A percentile compares a stretch with the other conserved stretches of the same genome.
These are phyloP conservation scores for Tolypocladium paradoxum DNA, from an alignment of 2,329 filamentous ascomycete species.

Conservation along the genomic window DNA sequence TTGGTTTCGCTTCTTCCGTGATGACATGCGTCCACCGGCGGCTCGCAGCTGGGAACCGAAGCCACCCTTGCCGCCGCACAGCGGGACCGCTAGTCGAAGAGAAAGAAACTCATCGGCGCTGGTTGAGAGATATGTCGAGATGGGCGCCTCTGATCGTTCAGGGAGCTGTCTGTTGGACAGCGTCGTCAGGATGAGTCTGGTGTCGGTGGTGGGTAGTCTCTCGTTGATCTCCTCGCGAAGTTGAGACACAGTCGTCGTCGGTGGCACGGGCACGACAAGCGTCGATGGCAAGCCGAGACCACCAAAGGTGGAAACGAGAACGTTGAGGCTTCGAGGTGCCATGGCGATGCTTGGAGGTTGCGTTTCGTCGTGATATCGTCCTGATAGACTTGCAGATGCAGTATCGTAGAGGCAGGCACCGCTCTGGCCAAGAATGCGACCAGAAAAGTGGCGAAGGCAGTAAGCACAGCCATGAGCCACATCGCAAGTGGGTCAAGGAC, in stretches of 20 bases:
- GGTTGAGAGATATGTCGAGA: conserved; percentile 51
- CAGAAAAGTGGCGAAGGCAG: not conserved
- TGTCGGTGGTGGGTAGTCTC: conserved; percentile 46
- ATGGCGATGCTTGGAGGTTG: conserved; percentile 26
- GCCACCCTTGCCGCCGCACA: conserved; percentile 92
- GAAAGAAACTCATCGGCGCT: conserved; percentile 61
- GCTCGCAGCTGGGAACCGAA: conserved; percentile 96
- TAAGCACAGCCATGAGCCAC: not conserved
- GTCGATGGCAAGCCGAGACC: conserved; percentile 78
- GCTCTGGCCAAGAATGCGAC: not conserved
- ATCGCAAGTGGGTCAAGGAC: not conserved
- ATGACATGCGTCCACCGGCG: conserved; percentile 95
- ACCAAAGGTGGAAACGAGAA: conserved; percentile 75
- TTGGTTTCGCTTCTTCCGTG: conserved; percentile 75
- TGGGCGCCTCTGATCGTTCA: conserved; percentile 36
- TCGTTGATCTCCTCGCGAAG: conserved; percentile 53
- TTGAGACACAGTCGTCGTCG: conserved; percentile 54
- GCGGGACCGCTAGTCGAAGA: conserved; percentile 65
- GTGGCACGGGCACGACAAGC: conserved; percentile 61
- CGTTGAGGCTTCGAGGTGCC: conserved; percentile 54
- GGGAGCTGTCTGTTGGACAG: conserved; percentile 63
- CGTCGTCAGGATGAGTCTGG: conserved; percentile 69
- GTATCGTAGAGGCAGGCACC: not conserved
- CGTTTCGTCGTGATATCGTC: not conserved
- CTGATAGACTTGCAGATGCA: not conserved